phyloP scores from a whole-genome alignment of 169 alveolate species.

The Plasmodium falciparum region DNA sequence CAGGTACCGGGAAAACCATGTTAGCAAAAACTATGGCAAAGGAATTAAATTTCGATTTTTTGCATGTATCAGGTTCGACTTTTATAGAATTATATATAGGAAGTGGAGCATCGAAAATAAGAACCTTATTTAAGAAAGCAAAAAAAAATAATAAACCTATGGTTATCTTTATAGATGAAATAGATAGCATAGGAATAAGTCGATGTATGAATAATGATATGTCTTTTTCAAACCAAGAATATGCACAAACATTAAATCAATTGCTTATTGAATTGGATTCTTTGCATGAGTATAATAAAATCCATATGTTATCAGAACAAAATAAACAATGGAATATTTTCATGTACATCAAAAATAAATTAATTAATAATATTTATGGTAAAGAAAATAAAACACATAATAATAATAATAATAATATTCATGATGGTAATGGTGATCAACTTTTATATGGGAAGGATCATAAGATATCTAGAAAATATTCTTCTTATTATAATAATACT shows the following conservation, averaged over 20 bases:
- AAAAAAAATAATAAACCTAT: conserved; percentile 30
- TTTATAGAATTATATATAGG: conserved; percentile 73
- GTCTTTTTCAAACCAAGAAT: conserved; percentile 34
- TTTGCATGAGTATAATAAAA: conserved; percentile 51
- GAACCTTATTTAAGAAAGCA: conserved; percentile 49
- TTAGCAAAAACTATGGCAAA: conserved; percentile 63
- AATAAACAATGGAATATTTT: neutral
- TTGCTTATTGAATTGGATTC: conserved; percentile 58
- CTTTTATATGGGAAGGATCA: neutral
- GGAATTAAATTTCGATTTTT: conserved; percentile 43
- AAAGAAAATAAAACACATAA: neutral
- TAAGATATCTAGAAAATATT: neutral
- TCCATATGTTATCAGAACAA: neutral
- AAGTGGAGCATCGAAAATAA: conserved; percentile 65
- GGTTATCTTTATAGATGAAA: conserved; percentile 59
- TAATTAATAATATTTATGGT: neutral
- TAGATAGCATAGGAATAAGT: conserved; percentile 59
- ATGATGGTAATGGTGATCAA: neutral
- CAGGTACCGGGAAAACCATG: conserved; percentile 62
- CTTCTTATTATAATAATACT: neutral
- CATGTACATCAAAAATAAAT: neutral
- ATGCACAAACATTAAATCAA: conserved; percentile 71
- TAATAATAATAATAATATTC: neutral
- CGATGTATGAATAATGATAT: conserved; percentile 6
- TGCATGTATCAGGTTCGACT: conserved; percentile 57